phyloP scores from a whole-genome alignment of 495 filamentous ascomycete species.

The Daldinia grandis region DNA sequence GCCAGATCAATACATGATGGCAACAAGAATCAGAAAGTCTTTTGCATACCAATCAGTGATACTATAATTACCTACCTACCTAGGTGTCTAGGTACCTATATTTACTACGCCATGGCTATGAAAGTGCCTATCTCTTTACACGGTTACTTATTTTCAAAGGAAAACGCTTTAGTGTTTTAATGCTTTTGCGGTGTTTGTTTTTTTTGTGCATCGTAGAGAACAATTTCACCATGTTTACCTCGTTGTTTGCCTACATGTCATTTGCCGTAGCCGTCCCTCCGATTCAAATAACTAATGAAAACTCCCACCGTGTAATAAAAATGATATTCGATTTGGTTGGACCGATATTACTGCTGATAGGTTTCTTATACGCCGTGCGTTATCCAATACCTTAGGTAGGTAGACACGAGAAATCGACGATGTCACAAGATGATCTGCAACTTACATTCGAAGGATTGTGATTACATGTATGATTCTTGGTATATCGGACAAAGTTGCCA shows the following conservation, averaged over 20 bases:
- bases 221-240: not conserved
- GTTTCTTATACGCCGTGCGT: not conserved
- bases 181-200: no score
- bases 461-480: not conserved
- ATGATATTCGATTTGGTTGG: not conserved
- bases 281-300: not conserved
- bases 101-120: no score
- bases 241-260: not conserved
- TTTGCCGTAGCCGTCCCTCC: not conserved
- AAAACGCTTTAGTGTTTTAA: no score
- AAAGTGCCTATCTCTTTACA: not conserved
- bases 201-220: no score
- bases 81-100: no score
- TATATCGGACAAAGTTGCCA: not conserved
- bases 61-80: not conserved
- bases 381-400: not conserved
- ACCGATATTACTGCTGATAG: not conserved
- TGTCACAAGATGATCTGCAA: not conserved
- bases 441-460: not conserved
- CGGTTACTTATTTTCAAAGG: not conserved
- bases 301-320: no score
- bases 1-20: not conserved
- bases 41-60: not conserved
- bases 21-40: not conserved
- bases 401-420: not conserved